phyloP scores from a whole-genome alignment of 2,329 filamentous ascomycete genomes.

The Sclerotinia glacialis region DNA sequence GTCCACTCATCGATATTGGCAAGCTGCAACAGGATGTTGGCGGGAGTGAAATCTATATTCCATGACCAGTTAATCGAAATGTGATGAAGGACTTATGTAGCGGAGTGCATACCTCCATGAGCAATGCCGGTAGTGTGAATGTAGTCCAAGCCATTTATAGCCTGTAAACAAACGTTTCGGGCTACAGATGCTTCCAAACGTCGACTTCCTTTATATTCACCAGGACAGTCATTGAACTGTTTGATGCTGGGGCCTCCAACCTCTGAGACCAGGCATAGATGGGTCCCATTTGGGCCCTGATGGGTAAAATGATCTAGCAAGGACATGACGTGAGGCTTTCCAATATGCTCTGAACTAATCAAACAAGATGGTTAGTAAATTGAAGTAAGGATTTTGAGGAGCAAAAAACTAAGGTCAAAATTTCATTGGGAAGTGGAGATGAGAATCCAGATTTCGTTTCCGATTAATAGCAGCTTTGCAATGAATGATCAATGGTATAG shows the following conservation, averaged over 20 bases:
- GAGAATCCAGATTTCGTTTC: too few relatives aligned
- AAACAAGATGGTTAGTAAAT: neutral
- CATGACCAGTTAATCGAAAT: neutral
- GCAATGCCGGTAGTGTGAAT: slow-evolving; percentile 26
- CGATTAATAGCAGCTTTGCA: too few relatives aligned
- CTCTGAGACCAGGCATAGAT: slow-evolving; percentile 44
- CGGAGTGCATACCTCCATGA: slow-evolving; percentile 29
- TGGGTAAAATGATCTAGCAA: slow-evolving; percentile 32
- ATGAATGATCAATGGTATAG: too few relatives aligned
- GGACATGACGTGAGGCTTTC: slow-evolving; percentile 26
- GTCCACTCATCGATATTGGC: slow-evolving; percentile 29
- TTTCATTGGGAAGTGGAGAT: too few relatives aligned
- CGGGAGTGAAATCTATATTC: slow-evolving; percentile 25
- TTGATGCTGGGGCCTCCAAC: slow-evolving; percentile 30
- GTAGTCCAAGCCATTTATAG: slow-evolving; percentile 26
- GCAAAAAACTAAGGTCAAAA: too few relatives aligned
- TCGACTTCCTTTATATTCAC: slow-evolving; percentile 26
- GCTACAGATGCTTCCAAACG: slow-evolving; percentile 27
- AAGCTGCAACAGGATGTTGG: slow-evolving; percentile 28
- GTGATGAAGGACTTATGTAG: neutral
- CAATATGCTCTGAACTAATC: slow-evolving; percentile 17
- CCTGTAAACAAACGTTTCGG: slow-evolving; percentile 27
- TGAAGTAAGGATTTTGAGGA: neutral
- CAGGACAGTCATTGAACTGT: slow-evolving; percentile 30
- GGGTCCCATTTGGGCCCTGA: slow-evolving; percentile 45